Base-by-base conservation (phyloP, 345 rosid genomes). In the Syzygium jambos region DNA sequence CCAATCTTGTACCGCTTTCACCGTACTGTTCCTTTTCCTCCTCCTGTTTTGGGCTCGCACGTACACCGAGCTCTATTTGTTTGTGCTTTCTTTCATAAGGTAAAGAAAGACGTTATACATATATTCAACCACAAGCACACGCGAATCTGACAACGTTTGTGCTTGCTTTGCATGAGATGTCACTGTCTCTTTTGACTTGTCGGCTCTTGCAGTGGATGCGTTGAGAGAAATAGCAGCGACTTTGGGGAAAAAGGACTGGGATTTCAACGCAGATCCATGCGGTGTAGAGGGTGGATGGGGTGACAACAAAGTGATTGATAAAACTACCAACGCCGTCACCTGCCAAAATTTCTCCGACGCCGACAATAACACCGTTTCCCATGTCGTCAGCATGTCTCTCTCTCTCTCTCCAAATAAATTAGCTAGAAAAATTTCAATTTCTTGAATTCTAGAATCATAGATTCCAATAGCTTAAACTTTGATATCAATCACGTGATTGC, bases 251-350 rank as follows among this genome's bases (percentile, higher is more conserved):
- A n/a, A 0, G 52, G 51, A 78, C 7, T 16, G 82, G 87, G 2
- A 88, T 22, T 34, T 85, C 30, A 14, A n/a, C 16, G 52, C 27
- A 11, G 80, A 88, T 51, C 89, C 89, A 8, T 88, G 89, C 52
- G 63, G 59, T 22, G 51, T 7, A 30, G n/a, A 55, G 63, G 6
- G 77, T 5, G 87, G 63, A 27, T 88, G 89, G 89, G 59, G n/a
- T 51, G 19, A 22, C 3, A 55, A 7, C 25, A 55, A 21, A 21
- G 59, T 21, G 11, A 9, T 22, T 9, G 3, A 3, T 3, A 0
- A 3, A 55, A 21, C 27, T 22, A 2, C 27, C 14, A 43, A 78
- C 17, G 22, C 52, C 22, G 43, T 88, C 11, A 78, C 52, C 13
- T 88, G 89, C 3, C 21, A 1, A 2, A 52, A 53, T 30, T 27